These are phyloP conservation scores for Penicillium hesseltinei DNA, from an alignment of 2,329 filamentous ascomycete species.

Conservation along the genomic window DNA sequence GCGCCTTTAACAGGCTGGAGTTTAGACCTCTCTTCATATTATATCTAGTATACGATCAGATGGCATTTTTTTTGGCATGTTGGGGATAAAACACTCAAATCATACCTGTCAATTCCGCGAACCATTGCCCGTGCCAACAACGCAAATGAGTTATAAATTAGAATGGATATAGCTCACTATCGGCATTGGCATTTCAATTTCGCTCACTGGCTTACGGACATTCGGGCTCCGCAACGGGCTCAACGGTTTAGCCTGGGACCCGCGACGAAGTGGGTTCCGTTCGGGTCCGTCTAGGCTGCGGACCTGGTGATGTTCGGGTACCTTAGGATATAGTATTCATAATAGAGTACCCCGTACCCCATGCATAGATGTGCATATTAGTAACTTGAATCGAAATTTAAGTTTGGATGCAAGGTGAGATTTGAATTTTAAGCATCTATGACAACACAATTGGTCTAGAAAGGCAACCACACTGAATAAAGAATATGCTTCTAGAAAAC, in stretches of 20 bases:
- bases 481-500: neutral
- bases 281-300: neutral
- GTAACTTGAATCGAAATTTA: neutral
- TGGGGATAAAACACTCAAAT: neutral
- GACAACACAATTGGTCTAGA: neutral
- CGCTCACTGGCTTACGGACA: neutral
- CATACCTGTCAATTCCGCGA: neutral
- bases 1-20: neutral
- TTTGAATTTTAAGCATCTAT: neutral
- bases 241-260: constrained; percentile 14
- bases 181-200: neutral
- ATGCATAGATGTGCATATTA: neutral
- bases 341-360: neutral
- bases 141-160: neutral
- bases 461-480: neutral
- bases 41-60: constrained; percentile 7
- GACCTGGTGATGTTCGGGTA: neutral
- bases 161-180: neutral
- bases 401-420: neutral
- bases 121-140: neutral
- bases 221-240: constrained; percentile 17
- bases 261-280: constrained; percentile 7
- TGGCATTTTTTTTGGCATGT: neutral
- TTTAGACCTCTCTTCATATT: neutral
- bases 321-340: neutral